Base-by-base conservation (phyloP, 164 flowering plant genomes). In the Chimonanthus salicifolius region DNA sequence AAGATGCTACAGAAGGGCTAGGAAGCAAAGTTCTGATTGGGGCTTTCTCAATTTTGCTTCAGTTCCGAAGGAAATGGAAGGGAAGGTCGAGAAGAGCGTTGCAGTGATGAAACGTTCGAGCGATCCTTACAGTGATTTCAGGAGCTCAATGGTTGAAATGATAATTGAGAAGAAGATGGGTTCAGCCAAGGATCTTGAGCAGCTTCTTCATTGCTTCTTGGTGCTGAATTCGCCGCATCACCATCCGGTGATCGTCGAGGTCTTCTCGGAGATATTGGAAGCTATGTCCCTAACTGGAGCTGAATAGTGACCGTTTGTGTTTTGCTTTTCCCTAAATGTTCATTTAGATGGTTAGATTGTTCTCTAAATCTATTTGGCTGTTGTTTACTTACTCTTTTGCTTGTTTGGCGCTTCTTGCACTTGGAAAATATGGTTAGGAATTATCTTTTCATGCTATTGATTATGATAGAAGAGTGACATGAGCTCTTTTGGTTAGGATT, bases 91-190 rank as follows among this genome's bases (percentile, higher is more conserved):
- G 46, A 89, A 83, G 58, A 87, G 92, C 72, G 80, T 88, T 5
- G 92, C 92, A 3, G 88, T 90, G 58, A 89, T 87, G 78, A 90
- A 90, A 78, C 60, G 79, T 3, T 90, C 95, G n/a, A 84, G 84
- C 21, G 90, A 90, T 68, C 95, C 92, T 45, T 78, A 85, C 68
- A 75, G 75, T 8, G 92, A 90, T 78, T 90, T 90, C 79, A 84
- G 88, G 76, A 81, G 80, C 0, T 90, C 95, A 50, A 90, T 90
- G 92, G 88, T 90, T 82, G 95, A 90, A 77, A 90, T 90, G 95
- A 90, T 90, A 0, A 79, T 90, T 1, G 90, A 88, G 78, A 90
- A 82, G 68, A 85, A 85, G 78, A 87, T 90, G 58, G 84, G 85
- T 68, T 66, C 79, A 7, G 84, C 85, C 0, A 74, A 82, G 51